Percentiles rank a stretch among this genome's conserved stretches.
These are phyloP conservation scores for Diaporthe nobilis DNA, from an alignment of 2,329 filamentous ascomycete genomes.

Conservation along the genomic window DNA sequence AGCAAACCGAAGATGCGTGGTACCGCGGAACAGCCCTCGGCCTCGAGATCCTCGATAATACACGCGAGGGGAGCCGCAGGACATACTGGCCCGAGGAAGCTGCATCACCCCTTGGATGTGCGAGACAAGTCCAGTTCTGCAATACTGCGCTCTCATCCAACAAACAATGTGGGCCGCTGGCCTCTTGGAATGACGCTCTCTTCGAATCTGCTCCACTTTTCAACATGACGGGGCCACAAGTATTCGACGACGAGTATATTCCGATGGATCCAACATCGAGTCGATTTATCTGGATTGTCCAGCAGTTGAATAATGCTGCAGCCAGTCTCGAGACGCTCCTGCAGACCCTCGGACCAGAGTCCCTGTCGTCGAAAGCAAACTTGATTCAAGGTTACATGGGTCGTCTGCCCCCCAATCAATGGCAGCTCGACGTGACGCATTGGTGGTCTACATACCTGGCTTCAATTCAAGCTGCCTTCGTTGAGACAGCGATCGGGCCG, in stretches of 20 bases:
- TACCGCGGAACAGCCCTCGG: slow-evolving; percentile 1
- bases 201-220: background rate
- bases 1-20: slow-evolving; percentile 30
- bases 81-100: slow-evolving; percentile 29
- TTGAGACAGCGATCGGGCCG: slow-evolving; percentile 34
- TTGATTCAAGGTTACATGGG: background rate
- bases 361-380: background rate
- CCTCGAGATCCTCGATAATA: background rate
- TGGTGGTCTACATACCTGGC: slow-evolving; percentile 35
- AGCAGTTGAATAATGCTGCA: background rate
- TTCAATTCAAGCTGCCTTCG: slow-evolving; percentile 28
- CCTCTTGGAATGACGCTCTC: background rate
- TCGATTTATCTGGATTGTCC: background rate
- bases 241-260: too few species aligned
- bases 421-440: slow-evolving; percentile 42
- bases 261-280: background rate
- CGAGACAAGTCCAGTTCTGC: slow-evolving; percentile 28
- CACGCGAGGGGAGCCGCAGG: rapidly evolving
- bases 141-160: background rate
- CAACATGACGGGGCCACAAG: background rate
- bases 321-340: background rate
- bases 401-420: slow-evolving; percentile 36
- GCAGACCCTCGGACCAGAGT: background rate
- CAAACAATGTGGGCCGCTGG: background rate
- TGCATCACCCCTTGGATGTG: slow-evolving; percentile 38